Base-by-base conservation (phyloP, 441 rosid genomes). In the Adansonia grandidieri region DNA sequence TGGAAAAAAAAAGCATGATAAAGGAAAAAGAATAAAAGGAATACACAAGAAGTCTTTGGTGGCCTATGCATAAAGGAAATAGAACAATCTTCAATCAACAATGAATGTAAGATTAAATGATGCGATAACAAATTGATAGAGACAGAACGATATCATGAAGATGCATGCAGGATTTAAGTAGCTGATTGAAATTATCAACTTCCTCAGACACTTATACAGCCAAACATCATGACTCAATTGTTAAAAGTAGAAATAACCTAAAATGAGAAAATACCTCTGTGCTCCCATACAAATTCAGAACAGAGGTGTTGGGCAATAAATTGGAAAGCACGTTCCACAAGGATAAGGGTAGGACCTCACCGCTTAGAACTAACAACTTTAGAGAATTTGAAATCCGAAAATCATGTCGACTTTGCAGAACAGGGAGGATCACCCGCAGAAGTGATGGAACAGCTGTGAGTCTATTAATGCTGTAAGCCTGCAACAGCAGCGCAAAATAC, bases 211-310 rank as follows among this genome's bases (percentile, higher is more conserved):
- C 62, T 15, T 15, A 22, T 71, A 71, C 13, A 19, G 47, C n/a
- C 47, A 22, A 2, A 44, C 51, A 76, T 22, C 66, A 60, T 45
- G 68, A 57, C n/a, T 65, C 40, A 73, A 53, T 13, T n/a, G 17
- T 40, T 57, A 37, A 50, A 50, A 17, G 54, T 6, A 37, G 76
- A 67, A 77, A 76, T n/a, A 68, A 15, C 15, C 62, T 24, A 50
- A 57, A 68, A 50, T 60, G 65, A 60, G 68, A 77, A 74, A 71
- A 73, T 78, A 77, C 99, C 98, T 96, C 98, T 45, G 99, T 96
- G 80, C 91, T 94, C 81, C 99, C 99, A 82, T 92, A 96, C 72
- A 96, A 83, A 82, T 96, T 96, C 82, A 96, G 84, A 77, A 94
- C 85, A 84, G 90, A 80, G 74, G 92, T 91, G 62, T 85, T 79